phyloP scores from a whole-genome alignment of 805 yeast species.

The Suhomyces kilbournensis region DNA sequence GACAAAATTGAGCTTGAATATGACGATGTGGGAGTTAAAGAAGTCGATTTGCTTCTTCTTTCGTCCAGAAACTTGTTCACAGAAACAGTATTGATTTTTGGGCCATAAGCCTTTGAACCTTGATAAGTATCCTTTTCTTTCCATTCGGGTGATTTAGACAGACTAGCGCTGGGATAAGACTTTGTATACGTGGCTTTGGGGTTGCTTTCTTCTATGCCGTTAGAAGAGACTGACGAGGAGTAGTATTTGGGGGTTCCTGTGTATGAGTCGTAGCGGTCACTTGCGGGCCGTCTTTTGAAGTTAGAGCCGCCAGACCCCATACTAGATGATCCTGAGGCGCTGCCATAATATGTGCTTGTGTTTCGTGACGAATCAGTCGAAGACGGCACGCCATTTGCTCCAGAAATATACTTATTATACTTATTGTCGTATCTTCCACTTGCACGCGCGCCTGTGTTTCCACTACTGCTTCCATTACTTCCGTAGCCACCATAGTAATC shows the following conservation, averaged over 20 bases:
- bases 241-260: conserved; percentile 11
- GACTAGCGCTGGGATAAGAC: neutral
- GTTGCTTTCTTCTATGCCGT: conserved; percentile 3
- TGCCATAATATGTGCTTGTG: conserved; percentile 7
- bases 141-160: conserved; percentile 1
- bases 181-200: conserved; percentile 1
- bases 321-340: neutral
- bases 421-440: conserved; percentile 10
- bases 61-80: conserved; percentile 10
- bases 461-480: neutral
- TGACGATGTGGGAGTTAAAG: neutral
- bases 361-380: neutral
- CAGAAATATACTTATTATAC: conserved; percentile 12
- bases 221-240: conserved; percentile 3
- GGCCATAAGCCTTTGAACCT: neutral
- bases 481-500: conserved; percentile 15
- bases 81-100: neutral
- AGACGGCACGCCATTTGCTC: conserved; percentile 1
- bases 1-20: neutral
- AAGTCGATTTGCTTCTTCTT: conserved; percentile 7
- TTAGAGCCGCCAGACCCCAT: neutral
- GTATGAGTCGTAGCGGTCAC: conserved; percentile 21
- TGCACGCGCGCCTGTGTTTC: neutral
- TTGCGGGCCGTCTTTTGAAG: conserved; percentile 13
- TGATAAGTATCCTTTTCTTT: neutral